phyloP scores from a whole-genome alignment of 257 asterid species.

The Rehmannia glutinosa region DNA sequence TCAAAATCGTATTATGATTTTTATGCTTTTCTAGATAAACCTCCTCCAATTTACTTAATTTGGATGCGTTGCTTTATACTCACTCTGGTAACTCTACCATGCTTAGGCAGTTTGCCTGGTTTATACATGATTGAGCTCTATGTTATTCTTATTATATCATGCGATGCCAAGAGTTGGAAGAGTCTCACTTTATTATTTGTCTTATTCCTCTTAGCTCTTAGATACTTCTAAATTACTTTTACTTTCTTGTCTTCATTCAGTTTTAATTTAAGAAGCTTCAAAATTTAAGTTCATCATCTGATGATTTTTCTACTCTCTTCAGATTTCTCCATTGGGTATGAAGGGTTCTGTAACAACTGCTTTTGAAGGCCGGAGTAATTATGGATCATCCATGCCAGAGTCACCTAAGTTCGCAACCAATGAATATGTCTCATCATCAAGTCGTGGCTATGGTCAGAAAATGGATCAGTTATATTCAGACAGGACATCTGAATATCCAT shows the following conservation, averaged over 20 bases:
- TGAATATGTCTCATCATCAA: constrained; percentile 66
- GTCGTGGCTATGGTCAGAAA: constrained; percentile 67
- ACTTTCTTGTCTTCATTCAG: neutral
- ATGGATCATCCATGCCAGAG: constrained; percentile 57
- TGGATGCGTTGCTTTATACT: neutral
- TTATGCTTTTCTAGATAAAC: neutral
- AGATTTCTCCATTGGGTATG: constrained; percentile 59
- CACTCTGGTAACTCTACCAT: neutral
- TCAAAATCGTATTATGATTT: no score
- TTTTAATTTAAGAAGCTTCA: neutral
- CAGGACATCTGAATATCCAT: constrained; percentile 65
- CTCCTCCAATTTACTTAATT: neutral
- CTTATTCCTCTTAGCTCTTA: neutral
- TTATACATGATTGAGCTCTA: neutral
- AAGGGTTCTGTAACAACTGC: constrained; percentile 62
- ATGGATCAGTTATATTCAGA: constrained; percentile 70
- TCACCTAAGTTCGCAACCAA: constrained; percentile 63
- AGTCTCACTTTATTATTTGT: neutral
- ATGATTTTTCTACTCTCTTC: constrained; percentile 14
- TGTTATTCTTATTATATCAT: neutral
- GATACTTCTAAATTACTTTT: neutral
- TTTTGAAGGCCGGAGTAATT: constrained; percentile 70
- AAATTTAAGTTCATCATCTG: neutral
- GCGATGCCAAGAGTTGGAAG: neutral
- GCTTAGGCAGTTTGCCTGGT: neutral